These are phyloP conservation scores for Phylloporus scabripes DNA, from an alignment of 768 basidiomycete genomes.

Conservation along the genomic window DNA sequence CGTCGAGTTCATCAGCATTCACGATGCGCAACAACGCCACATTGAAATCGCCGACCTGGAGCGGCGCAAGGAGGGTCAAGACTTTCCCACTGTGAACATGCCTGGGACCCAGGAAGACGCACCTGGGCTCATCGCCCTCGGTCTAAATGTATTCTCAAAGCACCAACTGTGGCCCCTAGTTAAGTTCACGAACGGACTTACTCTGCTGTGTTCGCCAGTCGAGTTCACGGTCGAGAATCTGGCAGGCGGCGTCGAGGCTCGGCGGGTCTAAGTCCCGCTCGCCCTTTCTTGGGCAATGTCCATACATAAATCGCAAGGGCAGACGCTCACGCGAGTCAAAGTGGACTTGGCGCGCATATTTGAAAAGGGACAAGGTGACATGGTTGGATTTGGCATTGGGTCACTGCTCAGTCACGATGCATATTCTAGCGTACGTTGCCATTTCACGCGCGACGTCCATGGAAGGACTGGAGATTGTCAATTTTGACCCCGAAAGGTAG, in stretches of 20 bases:
- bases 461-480: conserved; percentile 36
- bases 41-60: conserved; percentile 29
- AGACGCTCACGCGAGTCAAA: conserved; percentile 89
- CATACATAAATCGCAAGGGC: conserved; percentile 97
- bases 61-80: conserved; percentile 10
- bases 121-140: conserved; percentile 16
- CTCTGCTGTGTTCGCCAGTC: conserved; percentile 29
- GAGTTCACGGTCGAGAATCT: conserved; percentile 33
- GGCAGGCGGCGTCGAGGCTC: conserved; percentile 31
- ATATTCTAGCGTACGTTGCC: conserved; percentile 29
- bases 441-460: conserved; percentile 38
- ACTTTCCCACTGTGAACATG: not conserved
- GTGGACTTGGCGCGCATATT: conserved; percentile 90
- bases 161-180: conserved; percentile 32
- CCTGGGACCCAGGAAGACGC: not conserved
- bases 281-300: conserved; percentile 97
- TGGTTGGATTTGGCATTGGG: not conserved
- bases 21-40: conserved; percentile 25
- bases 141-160: conserved; percentile 10
- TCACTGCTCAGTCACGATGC: not conserved
- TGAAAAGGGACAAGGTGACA: conserved; percentile 63
- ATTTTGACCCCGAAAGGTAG: conserved; percentile 33
- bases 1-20: conserved; percentile 26
- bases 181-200: conserved; percentile 28
- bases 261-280: conserved; percentile 59